Base-by-base conservation (phyloP, 2,329 filamentous ascomycete species). In the Pseudogymnoascus sp. region DNA sequence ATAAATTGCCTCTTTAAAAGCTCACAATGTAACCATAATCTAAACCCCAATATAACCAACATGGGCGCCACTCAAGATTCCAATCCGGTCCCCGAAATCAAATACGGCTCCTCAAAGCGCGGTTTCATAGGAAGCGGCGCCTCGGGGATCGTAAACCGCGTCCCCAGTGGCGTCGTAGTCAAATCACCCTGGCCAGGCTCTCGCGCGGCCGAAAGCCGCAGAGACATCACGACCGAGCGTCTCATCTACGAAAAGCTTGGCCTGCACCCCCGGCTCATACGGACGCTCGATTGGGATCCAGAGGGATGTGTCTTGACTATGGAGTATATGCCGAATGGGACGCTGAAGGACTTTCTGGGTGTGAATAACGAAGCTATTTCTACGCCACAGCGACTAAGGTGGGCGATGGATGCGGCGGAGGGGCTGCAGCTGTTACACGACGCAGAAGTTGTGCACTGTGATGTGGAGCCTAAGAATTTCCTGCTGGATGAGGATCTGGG, bases 401-500 rank as follows among this genome's bases (percentile, higher is more conserved):
- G 74, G 74, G 68, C 68, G 44, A 67, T 67, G 7, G 70, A 76
- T 64, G 70, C 71, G 51, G 67, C 73, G 33, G 69, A 75, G 66
- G 74, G 70, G 8, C 62, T 77, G 29, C 65, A 65, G 48, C 67
- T 73, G 44, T 62, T 78, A 31, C 76, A 78, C 69, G 68, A 65
- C 9, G 69, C 70, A 63, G 65, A 68, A n/a, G 70, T 77, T 12
- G 71, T 77, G 64, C 76, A 78, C 64, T 75, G 71, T 66, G 74
- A 78, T 64, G 67, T 77, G 31, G 71, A 73, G 64, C 74, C 75
- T 2, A 72, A 70, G 58, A 76, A 78, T 64, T 73, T 77, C 60
- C 67, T 77, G 0, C 64, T 78, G 15, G 73, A 76, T 64, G 64
- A 66, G 21, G 51, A 67, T 59, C 68, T 77, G 17, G 64, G 73